Base-by-base conservation (phyloP, 2,329 filamentous ascomycete genomes). In the Cercospora zeina region DNA sequence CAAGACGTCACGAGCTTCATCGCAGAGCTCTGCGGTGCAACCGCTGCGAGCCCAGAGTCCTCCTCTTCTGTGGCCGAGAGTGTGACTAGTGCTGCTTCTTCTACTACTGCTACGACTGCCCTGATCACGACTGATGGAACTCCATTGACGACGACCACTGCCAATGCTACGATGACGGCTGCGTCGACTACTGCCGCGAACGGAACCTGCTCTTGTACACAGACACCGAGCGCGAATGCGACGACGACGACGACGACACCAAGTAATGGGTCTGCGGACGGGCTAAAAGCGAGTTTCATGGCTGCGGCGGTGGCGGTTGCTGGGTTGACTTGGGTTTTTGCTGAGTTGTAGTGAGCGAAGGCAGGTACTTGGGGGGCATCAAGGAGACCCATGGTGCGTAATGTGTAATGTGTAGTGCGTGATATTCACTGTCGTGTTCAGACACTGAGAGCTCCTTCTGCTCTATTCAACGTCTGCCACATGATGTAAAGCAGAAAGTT, bases 301-400 rank as follows among this genome's bases (percentile, higher is more conserved):
- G 62, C 64, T 53, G 58, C 64, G 19, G 62, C 53, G 5, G 57
- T 63, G 37, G 66, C 66, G 19, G 37, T 68, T 51, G 66, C 50
- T 6, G 64, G 57, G 7, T 54, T 68, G 64, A 63, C 60, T 42
- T 68, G 66, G 66, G 57, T 56, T 10, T 68, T 68, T 54, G 62
- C 64, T 4, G 64, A 66, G 49, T 39, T 67, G 45, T 67, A 63
- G 58, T 19, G 8, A 6, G n/a, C 6, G 34, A 24, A 30, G 8
- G 49, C 11, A 47, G 21, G 21, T 19, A 47, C 8, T 3, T 6
- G 6, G 24, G 9, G 13, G 24, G 16, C 21, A 19, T 47, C 42
- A 13, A 47, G 10, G 13, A 14, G 7, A 51, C n/a, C n/a, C 16
- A 49, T 58, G 49, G 31, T 33, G 36, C n/a, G n/a, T 62, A 58